Conservation (phyloP, 352 stramenopile genomes). For the Globisporangium middletonii region DNA sequence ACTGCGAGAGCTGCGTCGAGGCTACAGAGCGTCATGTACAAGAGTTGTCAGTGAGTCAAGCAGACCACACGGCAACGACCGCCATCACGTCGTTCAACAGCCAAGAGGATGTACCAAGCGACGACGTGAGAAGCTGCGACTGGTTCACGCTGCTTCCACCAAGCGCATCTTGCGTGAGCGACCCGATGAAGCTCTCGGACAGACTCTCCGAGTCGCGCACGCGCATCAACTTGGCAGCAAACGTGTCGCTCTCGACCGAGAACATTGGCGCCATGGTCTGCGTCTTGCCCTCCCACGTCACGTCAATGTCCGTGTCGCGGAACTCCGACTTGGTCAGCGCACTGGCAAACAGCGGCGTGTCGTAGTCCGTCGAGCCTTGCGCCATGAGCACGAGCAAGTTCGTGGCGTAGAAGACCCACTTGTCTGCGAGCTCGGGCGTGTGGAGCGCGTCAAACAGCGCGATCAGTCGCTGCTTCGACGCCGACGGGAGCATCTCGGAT, state of each 20-base stretch:
- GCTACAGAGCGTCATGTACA: not conserved
- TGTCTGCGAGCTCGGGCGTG: slow-evolving; percentile 34
- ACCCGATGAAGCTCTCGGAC: slow-evolving; percentile 9
- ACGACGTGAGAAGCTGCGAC: slow-evolving; percentile 38
- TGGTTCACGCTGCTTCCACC: slow-evolving; percentile 19
- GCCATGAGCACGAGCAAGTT: slow-evolving; percentile 47
- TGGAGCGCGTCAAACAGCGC: slow-evolving; percentile 50
- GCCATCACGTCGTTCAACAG: not conserved
- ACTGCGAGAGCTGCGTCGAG: slow-evolving; percentile 6
- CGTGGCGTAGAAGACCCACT: slow-evolving; percentile 65
- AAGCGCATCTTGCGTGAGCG: slow-evolving; percentile 13
- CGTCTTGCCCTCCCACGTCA: slow-evolving; percentile 57
- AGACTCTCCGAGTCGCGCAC: not conserved
- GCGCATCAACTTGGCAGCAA: slow-evolving; percentile 20
- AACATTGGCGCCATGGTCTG: slow-evolving; percentile 75
- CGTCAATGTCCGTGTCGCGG: slow-evolving; percentile 49
- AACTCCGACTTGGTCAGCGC: slow-evolving; percentile 41
- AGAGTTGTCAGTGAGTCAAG: not conserved
- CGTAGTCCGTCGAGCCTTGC: slow-evolving; percentile 19
- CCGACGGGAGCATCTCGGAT: slow-evolving; percentile 21
- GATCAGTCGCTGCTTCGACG: slow-evolving; percentile 38
- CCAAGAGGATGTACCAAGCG: not conserved
- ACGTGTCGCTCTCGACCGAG: slow-evolving; percentile 55
- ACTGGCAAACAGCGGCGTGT: slow-evolving; percentile 41
- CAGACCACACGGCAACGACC: not conserved